phyloP scores from a whole-genome alignment of 2,329 filamentous ascomycete species.

The Colletotrichum spaethianum region DNA sequence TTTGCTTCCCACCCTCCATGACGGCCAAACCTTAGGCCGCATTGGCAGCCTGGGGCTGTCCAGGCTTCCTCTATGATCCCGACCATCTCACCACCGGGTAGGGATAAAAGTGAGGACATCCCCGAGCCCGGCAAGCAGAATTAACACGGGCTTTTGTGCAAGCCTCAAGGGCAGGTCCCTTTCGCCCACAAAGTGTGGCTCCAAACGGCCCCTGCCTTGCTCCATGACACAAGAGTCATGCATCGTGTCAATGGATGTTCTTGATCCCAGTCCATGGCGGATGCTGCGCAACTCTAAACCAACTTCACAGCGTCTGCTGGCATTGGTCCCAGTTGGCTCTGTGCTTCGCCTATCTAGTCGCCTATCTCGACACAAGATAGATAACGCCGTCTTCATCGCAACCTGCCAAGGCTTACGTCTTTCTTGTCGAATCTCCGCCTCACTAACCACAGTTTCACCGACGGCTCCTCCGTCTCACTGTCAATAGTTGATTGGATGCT shows the following conservation, averaged over 20 bases:
- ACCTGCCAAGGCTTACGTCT: not conserved
- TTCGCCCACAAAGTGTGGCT: not conserved
- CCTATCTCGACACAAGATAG: not conserved
- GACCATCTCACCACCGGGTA: not conserved
- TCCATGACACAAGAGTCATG: not conserved
- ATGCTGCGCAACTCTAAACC: constrained; percentile 20
- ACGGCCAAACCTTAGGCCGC: not conserved
- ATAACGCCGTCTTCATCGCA: not conserved
- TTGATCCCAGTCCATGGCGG: not conserved
- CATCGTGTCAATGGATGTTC: not conserved
- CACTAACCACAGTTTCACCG: not conserved
- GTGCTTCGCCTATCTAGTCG: no score
- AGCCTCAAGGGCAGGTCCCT: not conserved
- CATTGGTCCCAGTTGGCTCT: not conserved
- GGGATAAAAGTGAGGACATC: not conserved
- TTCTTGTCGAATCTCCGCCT: not conserved
- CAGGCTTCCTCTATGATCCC: not conserved
- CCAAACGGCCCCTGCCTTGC: not conserved
- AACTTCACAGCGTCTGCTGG: not conserved
- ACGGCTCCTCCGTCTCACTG: not conserved
- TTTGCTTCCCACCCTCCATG: not conserved
- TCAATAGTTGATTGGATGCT: not conserved
- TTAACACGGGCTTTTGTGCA: not conserved
- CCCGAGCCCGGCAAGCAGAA: not conserved
- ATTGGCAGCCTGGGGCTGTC: not conserved